These are phyloP conservation scores for Hansenula lynferdii DNA, from an alignment of 1,139 yeast species.

Conservation along the genomic window DNA sequence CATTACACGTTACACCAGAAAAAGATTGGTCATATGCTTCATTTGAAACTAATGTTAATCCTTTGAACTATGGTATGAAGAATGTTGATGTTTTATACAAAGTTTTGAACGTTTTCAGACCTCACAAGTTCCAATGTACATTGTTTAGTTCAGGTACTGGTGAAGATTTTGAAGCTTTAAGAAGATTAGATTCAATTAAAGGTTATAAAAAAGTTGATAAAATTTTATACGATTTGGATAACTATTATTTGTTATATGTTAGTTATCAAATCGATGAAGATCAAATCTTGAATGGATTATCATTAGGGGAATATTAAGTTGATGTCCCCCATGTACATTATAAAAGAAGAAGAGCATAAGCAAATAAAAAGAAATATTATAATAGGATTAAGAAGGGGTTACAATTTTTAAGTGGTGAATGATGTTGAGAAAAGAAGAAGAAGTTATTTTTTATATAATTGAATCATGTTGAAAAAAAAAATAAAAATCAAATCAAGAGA, in stretches of 20 bases:
- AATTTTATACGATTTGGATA: conserved; percentile 65
- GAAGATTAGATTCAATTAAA: conserved; percentile 30
- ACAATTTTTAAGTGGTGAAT: no score
- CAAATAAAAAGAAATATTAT: not conserved
- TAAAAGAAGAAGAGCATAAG: not conserved
- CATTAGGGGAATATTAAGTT: not conserved
- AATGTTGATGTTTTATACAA: conserved; percentile 49
- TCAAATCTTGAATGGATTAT: conserved; percentile 13
- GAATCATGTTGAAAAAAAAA: conserved; percentile 3
- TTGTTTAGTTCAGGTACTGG: conserved; percentile 34
- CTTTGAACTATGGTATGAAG: conserved; percentile 36
- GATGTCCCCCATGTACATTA: no score
- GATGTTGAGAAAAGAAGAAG: not conserved
- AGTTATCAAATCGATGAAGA: conserved; percentile 25
- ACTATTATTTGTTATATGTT: conserved; percentile 41
- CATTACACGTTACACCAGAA: conserved; percentile 94
- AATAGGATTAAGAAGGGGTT: not conserved
- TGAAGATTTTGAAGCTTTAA: conserved; percentile 35
- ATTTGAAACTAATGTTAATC: conserved; percentile 81
- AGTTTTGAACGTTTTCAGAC: conserved; percentile 64
- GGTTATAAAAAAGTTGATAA: conserved; percentile 65
- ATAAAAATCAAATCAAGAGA: not conserved
- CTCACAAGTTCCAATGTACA: conserved; percentile 74
- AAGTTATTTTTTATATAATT: not conserved
- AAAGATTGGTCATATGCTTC: conserved; percentile 94